Base-by-base conservation (phyloP, 176 grass and related monocot genomes). In the Oryza officinalis region DNA sequence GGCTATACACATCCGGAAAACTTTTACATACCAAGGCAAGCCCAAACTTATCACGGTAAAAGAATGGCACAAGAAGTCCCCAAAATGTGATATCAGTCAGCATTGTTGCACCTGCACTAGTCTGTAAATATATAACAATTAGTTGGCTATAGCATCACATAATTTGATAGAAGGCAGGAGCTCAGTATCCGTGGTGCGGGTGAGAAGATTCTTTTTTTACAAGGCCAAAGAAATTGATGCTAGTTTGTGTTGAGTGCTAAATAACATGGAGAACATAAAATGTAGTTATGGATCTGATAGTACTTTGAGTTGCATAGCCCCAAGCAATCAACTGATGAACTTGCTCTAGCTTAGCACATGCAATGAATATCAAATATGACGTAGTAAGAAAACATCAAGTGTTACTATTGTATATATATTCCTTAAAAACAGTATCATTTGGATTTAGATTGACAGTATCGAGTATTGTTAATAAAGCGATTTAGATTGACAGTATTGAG, bases 1-100 rank as follows among this genome's bases (percentile, higher is more conserved):
- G 37, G 37, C 37, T 38, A 38, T 30, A 27, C 4, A 74, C 6
- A 74, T 72, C 11, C 49, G 17, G 5, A 69, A 81, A 81, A 63
- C 71, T 30, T 26, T 73, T 46, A 89, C 90, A 63, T 87, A 97
- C 94, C 80, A 87, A 17, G 3, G 85, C 11, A 14, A 97, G 63
- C 38, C 87, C 91, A 83, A 92, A 90, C 68, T 79, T 63, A 73
- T 85, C 81, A 83, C 63, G 78, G 59, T 86, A 91, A 27, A 94
- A 88, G 71, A 94, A 89, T 72, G 94, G 94, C 78, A 97, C 94
- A 47, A 97, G 94, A 25, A 97, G 88, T 28, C 90, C 83, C 94
- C 94, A 97, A 86, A 84, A 97, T 81, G 88, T 89, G 45, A 86
- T 3, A 86, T 94, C 94, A 37, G 94, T 97, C 79, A 98, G 80